A percentile compares a stretch with the other conserved stretches of the same genome.
Evolutionary conservation across 2,329 filamentous ascomycete species (phyloP).

Genomic region (Trichothecium roseum): DNA sequence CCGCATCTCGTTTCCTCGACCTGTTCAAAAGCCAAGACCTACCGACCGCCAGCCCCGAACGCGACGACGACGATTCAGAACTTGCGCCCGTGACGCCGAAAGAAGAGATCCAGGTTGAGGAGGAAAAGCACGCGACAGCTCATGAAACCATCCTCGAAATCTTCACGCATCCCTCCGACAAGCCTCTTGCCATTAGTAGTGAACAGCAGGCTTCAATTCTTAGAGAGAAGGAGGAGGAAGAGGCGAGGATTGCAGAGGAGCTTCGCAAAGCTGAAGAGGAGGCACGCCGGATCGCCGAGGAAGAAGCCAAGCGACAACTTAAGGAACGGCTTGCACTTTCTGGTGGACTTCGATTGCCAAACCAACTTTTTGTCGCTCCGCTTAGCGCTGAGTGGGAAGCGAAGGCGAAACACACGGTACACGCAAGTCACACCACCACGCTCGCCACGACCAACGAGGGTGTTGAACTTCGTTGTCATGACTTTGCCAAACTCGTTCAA

Average conservation of each 20-base stretch:
- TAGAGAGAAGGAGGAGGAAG: conserved; percentile 12
- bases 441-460: conserved; percentile 38
- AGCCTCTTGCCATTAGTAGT: background rate
- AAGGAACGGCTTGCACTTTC: conserved; percentile 18
- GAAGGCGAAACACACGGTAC: conserved; percentile 19
- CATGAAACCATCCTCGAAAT: too few species aligned
- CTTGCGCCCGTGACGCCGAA: too few species aligned
- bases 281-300: conserved; percentile 12
- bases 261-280: conserved; percentile 2
- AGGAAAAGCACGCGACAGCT: too few species aligned
- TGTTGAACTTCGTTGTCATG: conserved; percentile 38
- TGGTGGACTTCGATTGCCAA: conserved; percentile 19
- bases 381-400: conserved; percentile 17
- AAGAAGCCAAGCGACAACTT: conserved; percentile 12
- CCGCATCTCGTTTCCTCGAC: too few species aligned
- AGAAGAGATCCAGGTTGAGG: too few species aligned
- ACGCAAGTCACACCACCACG: conserved; percentile 19
- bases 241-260: conserved; percentile 12
- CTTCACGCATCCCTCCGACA: too few species aligned
- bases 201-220: background rate
- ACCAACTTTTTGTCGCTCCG: conserved; percentile 14
- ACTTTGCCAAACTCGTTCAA: conserved; percentile 53
- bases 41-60: background rate
- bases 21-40: too few species aligned
- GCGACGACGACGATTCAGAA: too few species aligned